Percentiles rank a stretch among this genome's conserved stretches.
Evolutionary conservation across 768 basidiomycete genomes (phyloP).

Genomic region (Psilocybe sp.): DNA sequence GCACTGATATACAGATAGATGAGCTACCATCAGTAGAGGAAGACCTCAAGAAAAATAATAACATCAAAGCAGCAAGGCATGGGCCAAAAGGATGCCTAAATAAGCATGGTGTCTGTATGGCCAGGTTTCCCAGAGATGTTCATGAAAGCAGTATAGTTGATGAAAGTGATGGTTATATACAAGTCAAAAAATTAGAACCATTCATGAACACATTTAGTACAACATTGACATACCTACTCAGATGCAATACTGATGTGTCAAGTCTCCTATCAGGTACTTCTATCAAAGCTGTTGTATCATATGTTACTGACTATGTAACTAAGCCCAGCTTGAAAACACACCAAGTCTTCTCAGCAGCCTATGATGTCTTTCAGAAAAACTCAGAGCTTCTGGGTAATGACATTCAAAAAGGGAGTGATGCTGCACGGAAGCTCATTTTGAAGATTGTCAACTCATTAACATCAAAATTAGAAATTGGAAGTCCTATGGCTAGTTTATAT

Average conservation of each 20-base stretch:
- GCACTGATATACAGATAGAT: neutral
- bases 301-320: conserved; percentile 42
- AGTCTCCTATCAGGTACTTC: conserved; percentile 36
- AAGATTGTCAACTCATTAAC: conserved; percentile 35
- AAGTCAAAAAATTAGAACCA: conserved; percentile 30
- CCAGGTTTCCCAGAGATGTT: conserved; percentile 35
- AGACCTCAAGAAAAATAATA: neutral
- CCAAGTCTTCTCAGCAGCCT: conserved; percentile 30
- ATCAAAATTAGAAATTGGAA: conserved; percentile 32
- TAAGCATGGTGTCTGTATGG: too few species aligned
- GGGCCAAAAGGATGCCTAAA: conserved; percentile 23
- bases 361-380: conserved; percentile 21
- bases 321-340: conserved; percentile 37
- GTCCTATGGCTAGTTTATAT: conserved; percentile 33
- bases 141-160: conserved; percentile 20
- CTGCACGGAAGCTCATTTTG: conserved; percentile 27
- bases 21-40: neutral
- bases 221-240: conserved; percentile 26
- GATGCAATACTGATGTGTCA: conserved; percentile 38
- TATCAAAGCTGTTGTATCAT: conserved; percentile 34
- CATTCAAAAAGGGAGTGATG: conserved; percentile 9
- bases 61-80: too few species aligned
- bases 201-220: conserved; percentile 34
- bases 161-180: conserved; percentile 21
- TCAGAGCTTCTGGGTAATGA: conserved; percentile 17